A percentile compares a stretch with the other conserved stretches of the same genome.
phyloP scores from a whole-genome alignment of 495 filamentous ascomycete species.

The Penicillium angulare region DNA sequence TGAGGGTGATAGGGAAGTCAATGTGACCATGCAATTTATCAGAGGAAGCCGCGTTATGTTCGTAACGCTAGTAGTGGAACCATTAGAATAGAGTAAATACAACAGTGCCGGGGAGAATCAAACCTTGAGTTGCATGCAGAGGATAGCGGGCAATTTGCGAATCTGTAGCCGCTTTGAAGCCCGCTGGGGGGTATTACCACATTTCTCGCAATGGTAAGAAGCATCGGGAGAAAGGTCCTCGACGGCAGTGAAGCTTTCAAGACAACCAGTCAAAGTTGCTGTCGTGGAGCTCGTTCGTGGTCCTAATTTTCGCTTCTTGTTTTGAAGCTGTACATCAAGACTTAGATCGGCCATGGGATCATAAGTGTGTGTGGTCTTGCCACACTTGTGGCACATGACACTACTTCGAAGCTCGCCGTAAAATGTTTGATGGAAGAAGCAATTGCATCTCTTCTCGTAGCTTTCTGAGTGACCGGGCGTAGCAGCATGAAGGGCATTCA shows the following conservation, averaged over 20 bases:
- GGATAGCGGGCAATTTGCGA: slow-evolving; percentile 74
- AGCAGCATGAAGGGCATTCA: slow-evolving; percentile 72
- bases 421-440: slow-evolving; percentile 86
- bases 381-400: slow-evolving; percentile 82
- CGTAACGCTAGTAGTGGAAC: slow-evolving; percentile 64
- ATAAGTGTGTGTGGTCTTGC: slow-evolving; percentile 70
- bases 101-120: slow-evolving; percentile 3
- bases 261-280: slow-evolving; percentile 68
- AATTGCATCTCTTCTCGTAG: slow-evolving; percentile 67
- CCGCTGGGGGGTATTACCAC: slow-evolving; percentile 63
- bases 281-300: slow-evolving; percentile 32
- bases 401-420: slow-evolving; percentile 84
- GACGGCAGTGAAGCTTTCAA: slow-evolving; percentile 73
- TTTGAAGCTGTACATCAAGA: slow-evolving; percentile 66
- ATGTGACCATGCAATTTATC: slow-evolving; percentile 81
- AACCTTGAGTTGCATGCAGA: slow-evolving; percentile 93
- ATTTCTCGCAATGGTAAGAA: slow-evolving; percentile 72
- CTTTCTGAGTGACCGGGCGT: slow-evolving; percentile 40
- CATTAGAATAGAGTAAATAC: background rate
- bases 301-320: slow-evolving; percentile 51
- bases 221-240: slow-evolving; percentile 72
- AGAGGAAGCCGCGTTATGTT: slow-evolving; percentile 63
- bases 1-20: slow-evolving; percentile 78
- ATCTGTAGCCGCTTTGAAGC: slow-evolving; percentile 80
- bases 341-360: slow-evolving; percentile 87